Base-by-base conservation (phyloP, 257 asterid genomes). In the Apocynum venetum region DNA sequence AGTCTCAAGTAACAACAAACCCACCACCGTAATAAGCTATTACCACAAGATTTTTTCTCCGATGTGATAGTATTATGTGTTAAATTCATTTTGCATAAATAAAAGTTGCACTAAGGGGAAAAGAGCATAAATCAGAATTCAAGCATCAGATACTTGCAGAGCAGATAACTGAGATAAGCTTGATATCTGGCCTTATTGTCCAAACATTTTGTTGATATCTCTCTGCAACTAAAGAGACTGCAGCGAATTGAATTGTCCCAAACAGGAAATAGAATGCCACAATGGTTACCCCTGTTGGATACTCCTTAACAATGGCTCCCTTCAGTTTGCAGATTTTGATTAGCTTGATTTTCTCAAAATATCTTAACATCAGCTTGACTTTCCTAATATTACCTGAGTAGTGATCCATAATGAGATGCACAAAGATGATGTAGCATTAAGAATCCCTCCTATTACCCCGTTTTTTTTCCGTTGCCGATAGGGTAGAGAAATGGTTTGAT, bases 361-460 rank as follows among this genome's bases (percentile, higher is more conserved):
- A n/a, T n/a, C n/a, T n/a, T n/a, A n/a, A n/a, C n/a, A n/a, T n/a
- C n/a, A n/a, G n/a, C n/a, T n/a, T n/a, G n/a, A 64, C 6, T 64
- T 8, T 11, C 51, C 10, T 40, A 31, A 46, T 14, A 72, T 68
- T 63, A 74, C 72, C 82, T 78, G 80, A n/a, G 52, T 19, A 53
- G 48, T 77, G 41, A 13, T 64, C 56, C 71, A 77, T 4, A 77
- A 8, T 12, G 84, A 40, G 15, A 78, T 9, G 8, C 46, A 55
- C 0, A 41, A 81, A 49, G 15, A 81, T 0, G 66, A n/a, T n/a
- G n/a, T n/a, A n/a, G n/a, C n/a, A n/a, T n/a, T n/a, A n/a, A n/a
- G n/a, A n/a, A n/a, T n/a, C n/a, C 81, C 84, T 12, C 79, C 82
- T 44, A 81, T 53, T 0, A 66, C 67, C 84, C 81, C 77, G 44